A percentile compares a stretch with the other conserved stretches of the same genome.
These are phyloP conservation scores for Epichloe brachyelytri DNA, from an alignment of 2,329 filamentous ascomycete genomes.

Conservation along the genomic window DNA sequence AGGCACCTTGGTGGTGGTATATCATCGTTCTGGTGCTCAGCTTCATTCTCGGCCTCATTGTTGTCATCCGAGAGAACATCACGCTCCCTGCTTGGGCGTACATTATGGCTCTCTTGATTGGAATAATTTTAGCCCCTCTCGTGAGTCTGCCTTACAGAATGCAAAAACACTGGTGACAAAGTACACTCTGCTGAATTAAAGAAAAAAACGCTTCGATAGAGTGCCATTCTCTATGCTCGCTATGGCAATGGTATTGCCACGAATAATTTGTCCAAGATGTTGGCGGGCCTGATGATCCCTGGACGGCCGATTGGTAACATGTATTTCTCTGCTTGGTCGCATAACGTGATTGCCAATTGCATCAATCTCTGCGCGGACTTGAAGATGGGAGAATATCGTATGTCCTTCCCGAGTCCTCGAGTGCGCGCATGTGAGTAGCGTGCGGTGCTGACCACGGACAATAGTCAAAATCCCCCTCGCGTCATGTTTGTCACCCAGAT, in stretches of 20 bases:
- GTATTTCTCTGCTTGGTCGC: constrained; percentile 47
- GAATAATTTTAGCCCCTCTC: constrained; percentile 3
- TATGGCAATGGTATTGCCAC: constrained; percentile 37
- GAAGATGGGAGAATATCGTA: constrained; percentile 47
- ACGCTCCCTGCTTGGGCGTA: constrained; percentile 25
- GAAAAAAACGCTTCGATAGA: constrained; percentile 23
- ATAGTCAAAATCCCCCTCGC: constrained; percentile 23
- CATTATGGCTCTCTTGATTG: constrained; percentile 20
- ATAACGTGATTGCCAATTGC: constrained; percentile 38
- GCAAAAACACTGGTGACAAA: neutral
- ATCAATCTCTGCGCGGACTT: constrained; percentile 39
- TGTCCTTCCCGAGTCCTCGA: constrained; percentile 9
- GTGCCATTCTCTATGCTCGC: constrained; percentile 36
- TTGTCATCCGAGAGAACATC: constrained; percentile 21
- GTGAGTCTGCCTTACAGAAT: neutral
- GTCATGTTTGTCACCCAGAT: constrained; percentile 28
- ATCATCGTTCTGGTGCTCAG: constrained; percentile 16
- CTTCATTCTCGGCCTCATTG: constrained; percentile 22
- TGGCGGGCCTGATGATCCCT: constrained; percentile 38
- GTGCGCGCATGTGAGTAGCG: neutral
- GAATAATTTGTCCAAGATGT: constrained; percentile 40
- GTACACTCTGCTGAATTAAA: neutral
- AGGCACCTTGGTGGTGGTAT: constrained; percentile 27
- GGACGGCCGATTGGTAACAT: constrained; percentile 41
- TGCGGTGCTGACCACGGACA: neutral